These are phyloP conservation scores for Kodamaea kakaduensis DNA, from an alignment of 805 yeast genomes.

Conservation along the genomic window DNA sequence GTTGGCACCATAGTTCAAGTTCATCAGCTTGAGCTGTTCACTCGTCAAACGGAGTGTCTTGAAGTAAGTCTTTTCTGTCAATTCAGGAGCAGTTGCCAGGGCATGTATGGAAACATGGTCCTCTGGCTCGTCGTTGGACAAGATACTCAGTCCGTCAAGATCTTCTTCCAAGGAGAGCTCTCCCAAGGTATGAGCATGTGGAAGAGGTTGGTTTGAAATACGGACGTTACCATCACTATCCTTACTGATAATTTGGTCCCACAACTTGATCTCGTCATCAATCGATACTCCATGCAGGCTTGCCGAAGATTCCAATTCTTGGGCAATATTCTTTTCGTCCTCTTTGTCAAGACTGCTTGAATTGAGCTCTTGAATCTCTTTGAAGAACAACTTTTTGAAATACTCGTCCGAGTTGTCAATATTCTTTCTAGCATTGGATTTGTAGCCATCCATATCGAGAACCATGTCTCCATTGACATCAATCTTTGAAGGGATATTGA, in stretches of 20 bases:
- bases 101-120: background rate
- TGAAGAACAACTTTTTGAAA: slow-evolving; percentile 66
- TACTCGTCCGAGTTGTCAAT: slow-evolving; percentile 72
- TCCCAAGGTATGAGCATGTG: slow-evolving; percentile 3
- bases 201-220: slow-evolving; percentile 31
- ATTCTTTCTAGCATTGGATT: slow-evolving; percentile 69
- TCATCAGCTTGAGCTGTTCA: slow-evolving; percentile 74
- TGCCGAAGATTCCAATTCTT: slow-evolving; percentile 1
- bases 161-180: slow-evolving; percentile 2
- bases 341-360: slow-evolving; percentile 3
- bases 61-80: slow-evolving; percentile 49
- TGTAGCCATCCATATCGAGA: slow-evolving; percentile 93
- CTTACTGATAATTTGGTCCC: slow-evolving; percentile 41
- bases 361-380: slow-evolving; percentile 50
- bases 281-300: slow-evolving; percentile 5
- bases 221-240: slow-evolving; percentile 68
- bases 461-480: slow-evolving; percentile 88
- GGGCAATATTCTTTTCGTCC: slow-evolving; percentile 8
- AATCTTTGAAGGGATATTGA: slow-evolving; percentile 83
- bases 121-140: slow-evolving; percentile 3
- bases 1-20: slow-evolving; percentile 75
- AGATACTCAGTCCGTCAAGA: background rate
- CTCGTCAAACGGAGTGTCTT: slow-evolving; percentile 88
- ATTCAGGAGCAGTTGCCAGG: slow-evolving; percentile 8
- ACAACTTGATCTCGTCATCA: slow-evolving; percentile 24